Base-by-base conservation (phyloP, 192 early-diverging fungal species). In the Coemansia sp. region DNA sequence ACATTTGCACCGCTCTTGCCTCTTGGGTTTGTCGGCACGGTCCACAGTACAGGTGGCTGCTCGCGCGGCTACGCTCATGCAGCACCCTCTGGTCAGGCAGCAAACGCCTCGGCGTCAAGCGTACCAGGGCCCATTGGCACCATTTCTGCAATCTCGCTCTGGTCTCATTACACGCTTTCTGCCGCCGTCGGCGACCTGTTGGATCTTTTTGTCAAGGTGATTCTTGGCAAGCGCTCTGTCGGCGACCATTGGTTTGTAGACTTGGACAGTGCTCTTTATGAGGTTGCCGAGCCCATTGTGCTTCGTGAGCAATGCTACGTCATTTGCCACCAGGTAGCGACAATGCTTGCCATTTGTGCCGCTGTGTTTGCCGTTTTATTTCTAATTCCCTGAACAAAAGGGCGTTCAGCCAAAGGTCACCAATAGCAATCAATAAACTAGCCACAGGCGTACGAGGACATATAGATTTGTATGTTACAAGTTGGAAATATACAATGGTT, bases 191-290 rank as follows among this genome's bases (percentile, higher is more conserved):
- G 40, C 21, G 19, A 23, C 8, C 14, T 41, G 1, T 36, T 55
- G 8, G 58, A 36, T 29, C 4, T 7, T 0, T 8, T 65, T 10
- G 46, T 65, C 13, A 39, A 51, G 8, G 22, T 65, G 25, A 57
- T 65, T 62, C 53, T 72, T 9, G 58, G 63, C 43, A 50, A 29
- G 27, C 53, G 59, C 27, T 5, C 17, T 3, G 15, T 45, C 1
- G 62, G 62, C 3, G 58, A 65, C 33, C 58, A 60, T 34, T 72
- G 69, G 69, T 26, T 25, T n/a, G 58, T 72, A 5, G 54, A 65
- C 22, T 13, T 72, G 5, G 49, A 56, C n/a, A 9, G 37, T 9
- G 30, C 19, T 32, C 26, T 17, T 4, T 56, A 65, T 37, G 51
- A 51, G 10, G 54, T 72, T 8, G 32, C 56, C 6, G 69, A 72